phyloP scores from a whole-genome alignment of 1,284 basidiomycete genomes.

The Coniferiporia sulphurascens region DNA sequence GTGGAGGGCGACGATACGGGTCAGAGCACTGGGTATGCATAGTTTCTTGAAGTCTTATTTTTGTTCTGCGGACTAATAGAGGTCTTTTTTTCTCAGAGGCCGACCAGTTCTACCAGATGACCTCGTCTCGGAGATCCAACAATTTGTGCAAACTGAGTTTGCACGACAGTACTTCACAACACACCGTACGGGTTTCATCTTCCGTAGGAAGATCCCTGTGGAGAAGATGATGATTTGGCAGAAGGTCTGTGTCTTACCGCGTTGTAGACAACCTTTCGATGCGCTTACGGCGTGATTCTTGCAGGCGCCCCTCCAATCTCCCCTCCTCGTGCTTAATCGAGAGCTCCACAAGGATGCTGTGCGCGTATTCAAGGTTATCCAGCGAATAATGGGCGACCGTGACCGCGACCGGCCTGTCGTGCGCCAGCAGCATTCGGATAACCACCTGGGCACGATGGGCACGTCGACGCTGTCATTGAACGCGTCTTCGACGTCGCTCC shows the following conservation, averaged over 20 bases:
- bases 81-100: slow-evolving; percentile 34
- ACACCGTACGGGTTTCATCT: slow-evolving; percentile 79
- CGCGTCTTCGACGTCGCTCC: slow-evolving; percentile 51
- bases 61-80: neutral
- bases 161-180: slow-evolving; percentile 86
- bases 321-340: slow-evolving; percentile 68
- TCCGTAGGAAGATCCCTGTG: slow-evolving; percentile 73
- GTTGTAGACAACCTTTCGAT: neutral
- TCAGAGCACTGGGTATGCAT: slow-evolving; percentile 14
- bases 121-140: slow-evolving; percentile 76
- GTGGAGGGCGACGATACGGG: neutral
- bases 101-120: slow-evolving; percentile 72
- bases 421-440: slow-evolving; percentile 32
- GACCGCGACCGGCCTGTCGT: slow-evolving; percentile 60
- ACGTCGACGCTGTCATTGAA: slow-evolving; percentile 34
- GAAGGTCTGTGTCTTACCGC: slow-evolving; percentile 42
- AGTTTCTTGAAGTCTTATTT: neutral
- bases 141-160: slow-evolving; percentile 80
- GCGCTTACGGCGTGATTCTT: slow-evolving; percentile 4
- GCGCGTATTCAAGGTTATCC: slow-evolving; percentile 82
- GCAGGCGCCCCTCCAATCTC: slow-evolving; percentile 60
- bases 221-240: slow-evolving; percentile 89
- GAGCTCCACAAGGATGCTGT: slow-evolving; percentile 71
- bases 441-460: slow-evolving; percentile 36
- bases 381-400: slow-evolving; percentile 88